A percentile compares a stretch with the other conserved stretches of the same genome.
Evolutionary conservation across 176 grass and related monocot species (phyloP).

Genomic region (Aegilops tauschii): DNA sequence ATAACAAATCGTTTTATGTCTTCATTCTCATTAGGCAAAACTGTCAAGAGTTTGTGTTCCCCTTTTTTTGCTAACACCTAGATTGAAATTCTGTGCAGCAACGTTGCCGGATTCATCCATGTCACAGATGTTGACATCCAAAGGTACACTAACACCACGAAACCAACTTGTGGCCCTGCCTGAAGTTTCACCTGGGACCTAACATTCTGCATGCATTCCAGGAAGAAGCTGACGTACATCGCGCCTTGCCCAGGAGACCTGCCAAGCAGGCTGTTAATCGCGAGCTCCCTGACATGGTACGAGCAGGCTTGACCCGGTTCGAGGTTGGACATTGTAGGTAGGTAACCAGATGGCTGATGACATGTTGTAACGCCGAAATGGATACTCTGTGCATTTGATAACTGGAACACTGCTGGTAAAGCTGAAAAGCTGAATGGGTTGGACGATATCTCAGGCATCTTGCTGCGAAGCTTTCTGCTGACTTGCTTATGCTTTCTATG

Average conservation of each 20-base stretch:
- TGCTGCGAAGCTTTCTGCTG: no score
- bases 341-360: not conserved
- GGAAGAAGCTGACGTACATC: slow-evolving; percentile 92
- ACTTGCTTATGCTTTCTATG: not conserved
- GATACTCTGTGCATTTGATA: not conserved
- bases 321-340: not conserved
- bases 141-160: slow-evolving; percentile 46
- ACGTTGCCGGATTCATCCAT: slow-evolving; percentile 87
- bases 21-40: not conserved
- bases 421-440: not conserved
- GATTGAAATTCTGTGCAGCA: slow-evolving; percentile 52
- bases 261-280: slow-evolving; percentile 80
- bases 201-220: slow-evolving; percentile 25
- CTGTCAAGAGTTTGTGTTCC: not conserved
- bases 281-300: slow-evolving; percentile 82
- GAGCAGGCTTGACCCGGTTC: slow-evolving; percentile 49
- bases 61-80: not conserved
- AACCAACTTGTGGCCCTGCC: not conserved
- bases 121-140: slow-evolving; percentile 93
- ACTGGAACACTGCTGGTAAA: not conserved
- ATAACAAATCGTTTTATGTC: not conserved
- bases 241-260: slow-evolving; percentile 77
- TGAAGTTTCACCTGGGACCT: not conserved
- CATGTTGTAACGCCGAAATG: not conserved
- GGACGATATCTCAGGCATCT: no score